phyloP scores from a whole-genome alignment of 2,329 filamentous ascomycete genomes.

The Aurifilum marmelostoma region DNA sequence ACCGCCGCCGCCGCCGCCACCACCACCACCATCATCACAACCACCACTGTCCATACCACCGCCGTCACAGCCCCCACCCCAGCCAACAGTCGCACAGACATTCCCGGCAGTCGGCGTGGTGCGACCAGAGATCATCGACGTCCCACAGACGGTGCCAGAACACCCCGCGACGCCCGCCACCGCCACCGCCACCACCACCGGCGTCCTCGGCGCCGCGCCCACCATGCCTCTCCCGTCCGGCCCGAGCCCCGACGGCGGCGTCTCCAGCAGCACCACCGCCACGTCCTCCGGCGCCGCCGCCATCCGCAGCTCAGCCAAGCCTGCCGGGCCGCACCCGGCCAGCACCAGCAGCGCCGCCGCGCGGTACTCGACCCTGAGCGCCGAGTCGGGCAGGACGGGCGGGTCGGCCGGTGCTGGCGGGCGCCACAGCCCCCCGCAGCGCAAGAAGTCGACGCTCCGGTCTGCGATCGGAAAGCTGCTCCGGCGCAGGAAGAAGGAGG shows the following conservation, averaged over 20 bases:
- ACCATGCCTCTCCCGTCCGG: conserved; percentile 30
- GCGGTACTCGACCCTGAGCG: conserved; percentile 54
- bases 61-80: conserved; percentile 7
- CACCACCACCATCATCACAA: not conserved
- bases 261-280: conserved; percentile 19
- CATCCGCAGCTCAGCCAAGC: conserved; percentile 33
- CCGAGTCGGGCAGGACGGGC: conserved; percentile 41
- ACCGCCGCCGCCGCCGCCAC: conserved; percentile 3
- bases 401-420: conserved; percentile 22
- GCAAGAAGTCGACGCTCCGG: conserved; percentile 62
- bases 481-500: conserved; percentile 57
- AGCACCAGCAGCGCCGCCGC: conserved; percentile 37
- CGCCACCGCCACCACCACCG: too few species aligned
- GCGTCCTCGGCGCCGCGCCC: not conserved
- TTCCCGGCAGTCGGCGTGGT: not conserved
- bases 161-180: conserved; percentile 34
- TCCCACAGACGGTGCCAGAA: conserved; percentile 29
- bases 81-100: conserved; percentile 12
- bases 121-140: conserved; percentile 28
- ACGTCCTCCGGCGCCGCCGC: conserved; percentile 2
- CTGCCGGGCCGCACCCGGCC: conserved; percentile 40
- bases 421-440: conserved; percentile 42
- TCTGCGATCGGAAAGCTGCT: conserved; percentile 61
- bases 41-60: not conserved
- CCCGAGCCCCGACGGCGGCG: conserved; percentile 26